A percentile compares a stretch with the other conserved stretches of the same genome.
phyloP scores from a whole-genome alignment of 345 rosid genomes.

The Brassica nigra region DNA sequence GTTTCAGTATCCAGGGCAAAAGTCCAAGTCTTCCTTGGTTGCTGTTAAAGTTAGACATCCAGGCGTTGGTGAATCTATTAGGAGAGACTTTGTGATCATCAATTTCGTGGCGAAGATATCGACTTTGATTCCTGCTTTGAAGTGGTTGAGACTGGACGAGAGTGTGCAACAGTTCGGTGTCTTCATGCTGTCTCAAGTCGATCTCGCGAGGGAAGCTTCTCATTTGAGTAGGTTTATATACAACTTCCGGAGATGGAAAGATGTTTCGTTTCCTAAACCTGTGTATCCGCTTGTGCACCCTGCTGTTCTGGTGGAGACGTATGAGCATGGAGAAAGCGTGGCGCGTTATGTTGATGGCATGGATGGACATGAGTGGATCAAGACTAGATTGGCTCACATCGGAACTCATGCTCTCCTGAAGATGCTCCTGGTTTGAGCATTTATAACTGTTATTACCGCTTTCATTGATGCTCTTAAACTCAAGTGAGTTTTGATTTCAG shows the following conservation, averaged over 20 bases:
- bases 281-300: constrained; percentile 98
- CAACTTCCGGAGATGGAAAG: constrained; percentile 94
- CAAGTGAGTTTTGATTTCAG: constrained; percentile 37
- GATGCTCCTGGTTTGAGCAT: constrained; percentile 82
- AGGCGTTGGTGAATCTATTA: constrained; percentile 94
- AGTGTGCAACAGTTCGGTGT: constrained; percentile 97
- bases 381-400: constrained; percentile 87
- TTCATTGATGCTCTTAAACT: not conserved
- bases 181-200: constrained; percentile 99
- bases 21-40: constrained; percentile 70
- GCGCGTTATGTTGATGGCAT: constrained; percentile 82
- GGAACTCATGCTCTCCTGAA: constrained; percentile 98
- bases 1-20: constrained; percentile 79
- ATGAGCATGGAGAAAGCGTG: constrained; percentile 95
- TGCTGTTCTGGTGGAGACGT: constrained; percentile 95
- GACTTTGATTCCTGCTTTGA: constrained; percentile 70
- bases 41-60: constrained; percentile 99
- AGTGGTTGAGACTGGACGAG: constrained; percentile 95
- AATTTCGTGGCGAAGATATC: constrained; percentile 76
- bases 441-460: not conserved
- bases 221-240: constrained; percentile 91
- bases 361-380: constrained; percentile 72
- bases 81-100: constrained; percentile 88
- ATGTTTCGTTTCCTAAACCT: constrained; percentile 98
- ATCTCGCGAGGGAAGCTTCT: constrained; percentile 98